These are phyloP conservation scores for Pestalotiopsis sp. DNA, from an alignment of 2,329 filamentous ascomycete genomes.

Conservation along the genomic window DNA sequence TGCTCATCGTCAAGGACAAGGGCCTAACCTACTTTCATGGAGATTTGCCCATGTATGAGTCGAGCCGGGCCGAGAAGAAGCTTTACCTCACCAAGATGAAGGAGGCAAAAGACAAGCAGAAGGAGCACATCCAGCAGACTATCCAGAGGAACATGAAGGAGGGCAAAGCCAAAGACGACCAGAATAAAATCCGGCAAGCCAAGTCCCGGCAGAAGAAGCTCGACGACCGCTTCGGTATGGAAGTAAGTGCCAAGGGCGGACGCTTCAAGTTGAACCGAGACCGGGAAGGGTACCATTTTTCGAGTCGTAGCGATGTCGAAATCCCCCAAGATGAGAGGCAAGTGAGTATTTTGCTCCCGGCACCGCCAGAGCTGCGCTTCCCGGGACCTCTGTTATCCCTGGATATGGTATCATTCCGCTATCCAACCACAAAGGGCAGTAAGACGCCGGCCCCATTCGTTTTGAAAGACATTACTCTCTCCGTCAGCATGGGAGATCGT, in stretches of 20 bases:
- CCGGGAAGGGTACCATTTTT: slow-evolving; percentile 62
- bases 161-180: slow-evolving; percentile 77
- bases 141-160: slow-evolving; percentile 75
- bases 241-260: slow-evolving; percentile 71
- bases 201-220: slow-evolving; percentile 84
- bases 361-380: slow-evolving; percentile 71
- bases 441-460: slow-evolving; percentile 44
- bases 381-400: slow-evolving; percentile 74
- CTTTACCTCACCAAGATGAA: slow-evolving; percentile 74
- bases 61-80: slow-evolving; percentile 67
- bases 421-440: slow-evolving; percentile 39
- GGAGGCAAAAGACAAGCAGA: slow-evolving; percentile 80
- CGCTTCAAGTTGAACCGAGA: slow-evolving; percentile 84
- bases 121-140: slow-evolving; percentile 77
- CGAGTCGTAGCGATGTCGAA: slow-evolving; percentile 68
- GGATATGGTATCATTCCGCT: slow-evolving; percentile 70
- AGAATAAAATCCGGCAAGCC: slow-evolving; percentile 84
- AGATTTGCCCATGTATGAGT: slow-evolving; percentile 72
- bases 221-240: slow-evolving; percentile 77
- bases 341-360: slow-evolving; percentile 60
- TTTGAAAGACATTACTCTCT: slow-evolving; percentile 66
- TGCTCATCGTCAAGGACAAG: slow-evolving; percentile 76
- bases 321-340: slow-evolving; percentile 65
- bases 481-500: slow-evolving; percentile 73
- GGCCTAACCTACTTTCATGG: slow-evolving; percentile 75